Conservation (phyloP, 2,329 filamentous ascomycete genomes). For the Hansfordia pulvinata region DNA sequence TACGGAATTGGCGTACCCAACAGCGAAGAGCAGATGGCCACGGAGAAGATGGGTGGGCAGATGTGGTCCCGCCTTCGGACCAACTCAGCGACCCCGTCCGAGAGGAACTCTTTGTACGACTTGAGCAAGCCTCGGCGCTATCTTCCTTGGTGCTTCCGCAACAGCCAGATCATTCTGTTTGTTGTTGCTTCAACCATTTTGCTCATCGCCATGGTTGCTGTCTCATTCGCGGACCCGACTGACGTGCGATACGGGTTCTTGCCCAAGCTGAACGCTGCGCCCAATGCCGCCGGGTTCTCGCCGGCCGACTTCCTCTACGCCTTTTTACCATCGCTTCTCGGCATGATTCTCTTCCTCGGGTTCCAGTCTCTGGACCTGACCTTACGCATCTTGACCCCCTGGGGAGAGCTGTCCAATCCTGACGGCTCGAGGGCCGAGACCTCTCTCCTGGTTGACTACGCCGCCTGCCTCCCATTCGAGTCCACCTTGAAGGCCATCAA, state of each 20-base stretch:
- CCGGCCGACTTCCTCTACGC: constrained; percentile 79
- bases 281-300: constrained; percentile 57
- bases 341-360: constrained; percentile 50
- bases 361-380: constrained; percentile 55
- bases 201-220: constrained; percentile 61
- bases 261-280: constrained; percentile 49
- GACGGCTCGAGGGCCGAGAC: constrained; percentile 47
- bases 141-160: constrained; percentile 65
- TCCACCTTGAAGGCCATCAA: constrained; percentile 40
- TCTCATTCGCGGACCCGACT: constrained; percentile 63
- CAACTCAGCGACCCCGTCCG: constrained; percentile 30
- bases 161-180: constrained; percentile 51
- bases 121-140: constrained; percentile 50
- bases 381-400: constrained; percentile 54
- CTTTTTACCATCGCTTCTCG: constrained; percentile 57
- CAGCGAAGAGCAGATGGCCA: constrained; percentile 10
- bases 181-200: constrained; percentile 52
- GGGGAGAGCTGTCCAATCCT: constrained; percentile 43
- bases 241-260: constrained; percentile 57
- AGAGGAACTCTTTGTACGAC: too few relatives aligned
- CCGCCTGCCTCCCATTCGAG: constrained; percentile 49
- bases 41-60: constrained; percentile 10
- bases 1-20: constrained; percentile 31
- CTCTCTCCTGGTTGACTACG: constrained; percentile 58
- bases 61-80: constrained; percentile 30